Percentiles rank a stretch among this genome's conserved stretches.
phyloP scores from a whole-genome alignment of 768 basidiomycete genomes.

The Tubosaeta sp. region DNA sequence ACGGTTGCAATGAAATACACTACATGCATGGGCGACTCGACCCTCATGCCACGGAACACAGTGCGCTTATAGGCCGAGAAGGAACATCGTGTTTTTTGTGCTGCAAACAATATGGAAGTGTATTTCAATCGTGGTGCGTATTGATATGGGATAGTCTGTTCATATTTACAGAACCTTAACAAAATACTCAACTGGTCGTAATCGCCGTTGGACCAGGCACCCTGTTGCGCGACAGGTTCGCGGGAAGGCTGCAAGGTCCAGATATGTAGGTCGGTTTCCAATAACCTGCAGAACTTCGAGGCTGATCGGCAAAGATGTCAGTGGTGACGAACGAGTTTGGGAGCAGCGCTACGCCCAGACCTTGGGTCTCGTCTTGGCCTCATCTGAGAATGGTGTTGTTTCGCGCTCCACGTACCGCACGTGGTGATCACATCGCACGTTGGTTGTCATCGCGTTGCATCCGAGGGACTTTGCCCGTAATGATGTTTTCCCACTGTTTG shows the following conservation, averaged over 20 bases:
- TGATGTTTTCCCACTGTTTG: background rate
- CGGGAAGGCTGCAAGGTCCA: constrained; percentile 5
- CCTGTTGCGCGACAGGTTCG: constrained; percentile 10
- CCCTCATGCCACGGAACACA: too few relatives aligned
- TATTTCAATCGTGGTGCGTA: background rate
- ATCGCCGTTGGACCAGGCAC: background rate
- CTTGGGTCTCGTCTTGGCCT: background rate
- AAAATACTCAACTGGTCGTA: too few relatives aligned
- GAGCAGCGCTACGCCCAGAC: background rate
- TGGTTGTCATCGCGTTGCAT: background rate
- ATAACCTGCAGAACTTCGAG: background rate
- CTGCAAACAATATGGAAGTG: background rate
- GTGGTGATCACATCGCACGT: background rate
- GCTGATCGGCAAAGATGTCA: background rate
- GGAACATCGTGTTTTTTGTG: too few relatives aligned
- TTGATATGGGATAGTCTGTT: background rate
- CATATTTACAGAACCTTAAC: too few relatives aligned
- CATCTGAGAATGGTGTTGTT: background rate
- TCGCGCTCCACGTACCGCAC: background rate
- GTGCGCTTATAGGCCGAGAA: too few relatives aligned
- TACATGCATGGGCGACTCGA: too few relatives aligned
- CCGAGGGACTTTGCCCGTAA: background rate
- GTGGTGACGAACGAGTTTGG: background rate
- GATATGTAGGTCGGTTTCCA: background rate
- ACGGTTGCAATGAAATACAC: too few relatives aligned